Percentiles rank a stretch among this genome's conserved stretches.
phyloP scores from a whole-genome alignment of 2,329 filamentous ascomycete species.

The Colletotrichum nymphaeae region DNA sequence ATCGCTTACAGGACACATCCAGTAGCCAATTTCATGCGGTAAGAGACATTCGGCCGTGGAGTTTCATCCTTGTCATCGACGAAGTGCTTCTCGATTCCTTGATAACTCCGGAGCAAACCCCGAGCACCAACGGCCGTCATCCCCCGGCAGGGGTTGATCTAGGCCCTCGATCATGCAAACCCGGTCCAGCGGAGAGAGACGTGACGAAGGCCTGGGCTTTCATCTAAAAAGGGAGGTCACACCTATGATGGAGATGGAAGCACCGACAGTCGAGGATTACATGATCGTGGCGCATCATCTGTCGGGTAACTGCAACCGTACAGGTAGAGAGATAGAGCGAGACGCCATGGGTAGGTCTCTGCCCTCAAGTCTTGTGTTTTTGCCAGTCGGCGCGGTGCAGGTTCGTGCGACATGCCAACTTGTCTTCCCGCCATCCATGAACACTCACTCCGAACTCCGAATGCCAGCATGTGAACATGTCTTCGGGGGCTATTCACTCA shows the following conservation, averaged over 20 bases:
- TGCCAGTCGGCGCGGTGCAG: neutral
- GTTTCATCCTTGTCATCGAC: neutral
- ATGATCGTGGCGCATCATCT: slow-evolving; percentile 16
- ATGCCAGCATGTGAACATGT: neutral
- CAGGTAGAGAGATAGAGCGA: no score
- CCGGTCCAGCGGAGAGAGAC: neutral
- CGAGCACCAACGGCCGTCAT: neutral
- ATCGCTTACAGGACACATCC: neutral
- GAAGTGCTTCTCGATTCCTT: neutral
- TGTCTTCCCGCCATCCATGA: neutral
- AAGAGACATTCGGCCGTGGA: neutral
- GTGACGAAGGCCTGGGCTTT: neutral
- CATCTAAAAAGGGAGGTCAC: neutral
- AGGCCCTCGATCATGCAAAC: neutral
- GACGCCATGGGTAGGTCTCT: no score
- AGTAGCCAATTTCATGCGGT: neutral
- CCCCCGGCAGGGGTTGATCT: no score
- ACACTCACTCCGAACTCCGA: neutral
- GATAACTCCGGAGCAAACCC: neutral
- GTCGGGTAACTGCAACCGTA: neutral
- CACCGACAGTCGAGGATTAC: slow-evolving; percentile 4
- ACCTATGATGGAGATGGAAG: neutral
- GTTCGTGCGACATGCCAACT: slow-evolving; percentile 6
- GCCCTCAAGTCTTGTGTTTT: neutral
- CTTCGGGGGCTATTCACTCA: neutral